Conservation (phyloP, 2,329 filamentous ascomycete genomes). For the Aspergillus nomiae region DNA sequence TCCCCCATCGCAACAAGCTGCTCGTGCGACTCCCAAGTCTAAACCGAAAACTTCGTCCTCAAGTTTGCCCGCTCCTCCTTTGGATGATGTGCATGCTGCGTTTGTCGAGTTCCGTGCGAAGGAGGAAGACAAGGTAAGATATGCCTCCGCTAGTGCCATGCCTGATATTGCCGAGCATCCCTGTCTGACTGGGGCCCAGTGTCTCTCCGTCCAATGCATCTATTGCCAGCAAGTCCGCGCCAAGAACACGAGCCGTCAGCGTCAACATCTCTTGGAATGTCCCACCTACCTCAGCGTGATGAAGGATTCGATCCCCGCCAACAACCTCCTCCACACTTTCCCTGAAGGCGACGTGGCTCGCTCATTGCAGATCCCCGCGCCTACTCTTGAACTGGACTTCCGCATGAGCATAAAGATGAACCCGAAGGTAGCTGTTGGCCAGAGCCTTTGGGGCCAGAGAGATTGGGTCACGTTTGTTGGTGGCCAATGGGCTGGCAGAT, state of each 20-base stretch:
- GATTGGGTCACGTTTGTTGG: slow-evolving; percentile 56
- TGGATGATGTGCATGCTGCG: slow-evolving; percentile 52
- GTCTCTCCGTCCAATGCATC: slow-evolving; percentile 53
- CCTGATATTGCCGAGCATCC: not conserved
- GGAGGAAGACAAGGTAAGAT: slow-evolving; percentile 48
- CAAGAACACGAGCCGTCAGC: slow-evolving; percentile 54
- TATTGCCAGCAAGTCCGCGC: slow-evolving; percentile 54
- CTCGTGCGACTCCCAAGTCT: slow-evolving; percentile 41
- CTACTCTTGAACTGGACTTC: slow-evolving; percentile 54
- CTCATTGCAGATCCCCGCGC: slow-evolving; percentile 50
- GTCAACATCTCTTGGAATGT: slow-evolving; percentile 52
- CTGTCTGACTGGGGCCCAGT: slow-evolving; percentile 31
- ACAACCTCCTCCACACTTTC: slow-evolving; percentile 54
- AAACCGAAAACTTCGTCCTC: slow-evolving; percentile 41
- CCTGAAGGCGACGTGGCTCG: slow-evolving; percentile 53
- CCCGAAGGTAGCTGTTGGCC: slow-evolving; percentile 51
- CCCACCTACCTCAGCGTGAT: slow-evolving; percentile 54
- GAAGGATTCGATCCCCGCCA: slow-evolving; percentile 55
- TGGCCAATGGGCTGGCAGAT: slow-evolving; percentile 55
- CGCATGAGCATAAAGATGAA: slow-evolving; percentile 57
- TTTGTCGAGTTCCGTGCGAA: slow-evolving; percentile 52
- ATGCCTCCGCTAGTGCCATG: not conserved
- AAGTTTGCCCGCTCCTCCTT: slow-evolving; percentile 48
- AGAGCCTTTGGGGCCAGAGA: slow-evolving; percentile 51
- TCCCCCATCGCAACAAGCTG: slow-evolving; percentile 33